A percentile compares a stretch with the other conserved stretches of the same genome.
These are phyloP conservation scores for Glutinoglossum americanum DNA, from an alignment of 495 filamentous ascomycete species.

Conservation along the genomic window DNA sequence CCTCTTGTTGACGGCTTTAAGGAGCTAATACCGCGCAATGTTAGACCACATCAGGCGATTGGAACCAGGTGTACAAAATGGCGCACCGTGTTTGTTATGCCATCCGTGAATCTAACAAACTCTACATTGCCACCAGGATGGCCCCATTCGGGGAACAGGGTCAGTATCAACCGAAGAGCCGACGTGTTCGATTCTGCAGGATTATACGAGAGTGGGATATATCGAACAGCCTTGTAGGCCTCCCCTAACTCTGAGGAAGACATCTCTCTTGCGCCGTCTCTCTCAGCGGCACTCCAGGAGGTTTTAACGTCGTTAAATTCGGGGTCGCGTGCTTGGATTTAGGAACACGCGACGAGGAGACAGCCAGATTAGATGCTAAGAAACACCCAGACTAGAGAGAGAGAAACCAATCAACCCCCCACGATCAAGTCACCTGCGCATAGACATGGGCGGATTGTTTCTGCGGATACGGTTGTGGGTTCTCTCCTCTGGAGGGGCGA, in stretches of 20 bases:
- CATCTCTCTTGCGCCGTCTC: background rate
- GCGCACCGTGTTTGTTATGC: slow-evolving; percentile 84
- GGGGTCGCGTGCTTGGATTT: background rate
- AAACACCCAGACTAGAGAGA: background rate
- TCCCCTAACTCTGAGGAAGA: background rate
- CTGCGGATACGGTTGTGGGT: background rate
- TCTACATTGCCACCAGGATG: slow-evolving; percentile 53
- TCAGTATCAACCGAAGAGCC: slow-evolving; percentile 54
- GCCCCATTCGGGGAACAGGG: slow-evolving; percentile 69
- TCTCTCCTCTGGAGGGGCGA: background rate
- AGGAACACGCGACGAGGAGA: background rate
- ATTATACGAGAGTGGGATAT: slow-evolving; percentile 58
- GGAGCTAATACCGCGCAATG: slow-evolving; percentile 26
- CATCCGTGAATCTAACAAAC: slow-evolving; percentile 83
- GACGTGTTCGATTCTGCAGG: slow-evolving; percentile 52
- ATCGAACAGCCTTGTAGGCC: slow-evolving; percentile 11
- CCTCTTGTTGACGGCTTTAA: slow-evolving; percentile 69
- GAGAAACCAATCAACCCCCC: background rate
- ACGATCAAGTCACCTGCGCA: background rate
- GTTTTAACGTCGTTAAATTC: background rate
- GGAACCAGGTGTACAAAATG: background rate
- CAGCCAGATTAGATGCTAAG: background rate
- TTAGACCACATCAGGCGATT: background rate
- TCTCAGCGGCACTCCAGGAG: background rate
- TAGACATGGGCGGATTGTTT: background rate